Conservation (phyloP, 441 rosid genomes). For the Gossypium trilobum region DNA sequence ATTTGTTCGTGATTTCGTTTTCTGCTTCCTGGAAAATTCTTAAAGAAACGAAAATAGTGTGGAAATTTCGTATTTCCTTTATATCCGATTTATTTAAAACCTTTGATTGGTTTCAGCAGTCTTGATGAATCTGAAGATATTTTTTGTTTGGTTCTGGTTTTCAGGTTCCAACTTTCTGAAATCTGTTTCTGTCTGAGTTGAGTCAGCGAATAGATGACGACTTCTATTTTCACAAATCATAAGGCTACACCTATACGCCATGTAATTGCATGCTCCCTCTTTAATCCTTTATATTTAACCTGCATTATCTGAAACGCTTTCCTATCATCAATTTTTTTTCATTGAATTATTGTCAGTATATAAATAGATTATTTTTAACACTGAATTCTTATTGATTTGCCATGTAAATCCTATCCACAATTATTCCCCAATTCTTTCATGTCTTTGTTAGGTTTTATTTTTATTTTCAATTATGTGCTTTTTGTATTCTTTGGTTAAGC, state of each 20-base stretch:
- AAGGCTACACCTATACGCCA: background rate
- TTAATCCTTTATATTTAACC: background rate
- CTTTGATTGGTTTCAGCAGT: background rate
- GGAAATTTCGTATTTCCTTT: background rate
- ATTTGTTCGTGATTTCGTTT: background rate
- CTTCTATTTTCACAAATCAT: background rate
- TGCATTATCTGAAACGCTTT: background rate
- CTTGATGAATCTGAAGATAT: background rate
- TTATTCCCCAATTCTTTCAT: background rate
- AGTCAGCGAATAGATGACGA: background rate
- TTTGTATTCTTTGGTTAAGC: background rate
- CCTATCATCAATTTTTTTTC: background rate
- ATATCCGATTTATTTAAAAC: background rate
- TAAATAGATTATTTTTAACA: background rate
- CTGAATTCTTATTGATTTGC: background rate
- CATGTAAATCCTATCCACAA: background rate
- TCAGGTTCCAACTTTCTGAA: constrained; percentile 1
- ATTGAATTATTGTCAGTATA: background rate
- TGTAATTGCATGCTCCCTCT: background rate
- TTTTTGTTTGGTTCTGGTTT: background rate
- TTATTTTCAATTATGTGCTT: background rate
- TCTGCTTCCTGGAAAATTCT: background rate
- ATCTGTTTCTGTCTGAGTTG: background rate
- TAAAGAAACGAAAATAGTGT: background rate
- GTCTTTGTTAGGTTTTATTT: background rate